Evolutionary conservation across 768 basidiomycete genomes (phyloP), one percentile per base, ranked within the genome.

Genomic region (Auricularia cornea): DNA sequence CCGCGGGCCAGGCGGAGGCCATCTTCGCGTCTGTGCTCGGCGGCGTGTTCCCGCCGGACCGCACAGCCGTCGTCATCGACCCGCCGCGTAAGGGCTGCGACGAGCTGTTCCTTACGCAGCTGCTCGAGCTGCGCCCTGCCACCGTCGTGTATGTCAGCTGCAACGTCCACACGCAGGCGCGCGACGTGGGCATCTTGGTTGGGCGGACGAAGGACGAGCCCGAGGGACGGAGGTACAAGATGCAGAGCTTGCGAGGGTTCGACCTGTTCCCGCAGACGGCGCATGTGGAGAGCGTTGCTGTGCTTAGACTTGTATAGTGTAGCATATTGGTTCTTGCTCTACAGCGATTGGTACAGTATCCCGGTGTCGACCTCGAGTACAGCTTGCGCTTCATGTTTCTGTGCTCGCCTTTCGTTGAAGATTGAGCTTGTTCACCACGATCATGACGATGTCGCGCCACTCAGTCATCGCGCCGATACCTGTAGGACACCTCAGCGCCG

Each of bases 201-300:
- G 63, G 67, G 26, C 74, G 83, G 71, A 81, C 80, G 65, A 74
- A 75, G 68, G 77, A 64, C 28, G 67, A 67, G 72, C 56, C 75
- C 71, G 62, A 76, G 67, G 57, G 76, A 73, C 57, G 73, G 68
- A 78, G 76, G 68, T 99, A 97, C 75, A 79, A 83, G 65, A 68
- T 99, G 69, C 90, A 94, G 76, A 91, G 86, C 68, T 68, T 97
- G 69, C 75, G 90, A 65, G 95, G 94, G 38, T 92, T 97, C 67
- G 96, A 98, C 78, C 71, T 99, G 62, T 99, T 98, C 78, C 93
- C 96, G 8, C 94, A 98, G 79, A 96, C 94, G 29, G 89, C 91
- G 14, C 95, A 98, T 79, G 92, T 96, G 10, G 94, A 98, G 76
- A 84, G 83, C 62, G 85, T 92, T 14, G 87, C 88, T 5, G 80